Evolutionary conservation across 106 monocot genomes (phyloP).

Genomic region (Amphibolis antarctica): DNA sequence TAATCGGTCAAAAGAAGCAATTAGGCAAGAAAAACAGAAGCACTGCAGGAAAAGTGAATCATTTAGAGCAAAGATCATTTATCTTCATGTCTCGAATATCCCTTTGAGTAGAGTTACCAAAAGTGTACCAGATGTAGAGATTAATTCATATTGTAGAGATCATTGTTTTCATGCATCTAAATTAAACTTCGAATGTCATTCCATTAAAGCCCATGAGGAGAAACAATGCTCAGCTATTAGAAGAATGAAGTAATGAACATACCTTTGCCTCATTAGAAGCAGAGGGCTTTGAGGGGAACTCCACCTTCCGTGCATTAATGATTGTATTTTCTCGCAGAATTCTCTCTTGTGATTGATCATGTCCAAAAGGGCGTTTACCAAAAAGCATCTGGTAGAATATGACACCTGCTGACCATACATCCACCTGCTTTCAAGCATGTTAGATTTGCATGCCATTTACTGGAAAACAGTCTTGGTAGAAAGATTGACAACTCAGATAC

Average conservation of each 20-base stretch:
- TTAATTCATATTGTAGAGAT: too few species aligned
- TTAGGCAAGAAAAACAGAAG: neutral
- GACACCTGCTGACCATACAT: constrained; percentile 97
- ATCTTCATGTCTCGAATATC: neutral
- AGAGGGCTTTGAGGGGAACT: constrained; percentile 79
- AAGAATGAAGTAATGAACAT: neutral
- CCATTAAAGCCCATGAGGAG: neutral
- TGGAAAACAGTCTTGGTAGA: neutral
- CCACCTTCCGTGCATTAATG: constrained; percentile 89
- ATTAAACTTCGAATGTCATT: too few species aligned
- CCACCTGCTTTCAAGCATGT: constrained; percentile 38
- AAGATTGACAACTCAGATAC: neutral
- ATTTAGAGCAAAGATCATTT: neutral
- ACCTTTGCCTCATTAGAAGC: constrained; percentile 97
- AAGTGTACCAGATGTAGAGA: neutral
- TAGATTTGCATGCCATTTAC: neutral
- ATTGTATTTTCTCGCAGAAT: constrained; percentile 97
- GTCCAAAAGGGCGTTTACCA: constrained; percentile 89
- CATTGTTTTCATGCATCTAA: too few species aligned
- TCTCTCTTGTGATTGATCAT: constrained; percentile 95
- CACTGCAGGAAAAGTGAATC: neutral
- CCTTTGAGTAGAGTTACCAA: neutral
- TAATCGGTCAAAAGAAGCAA: too few species aligned
- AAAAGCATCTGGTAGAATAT: constrained; percentile 98
- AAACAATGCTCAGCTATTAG: neutral